Evolutionary conservation across 352 stramenopile genomes (phyloP).

Genomic region (Thraustochytrium sp.): DNA sequence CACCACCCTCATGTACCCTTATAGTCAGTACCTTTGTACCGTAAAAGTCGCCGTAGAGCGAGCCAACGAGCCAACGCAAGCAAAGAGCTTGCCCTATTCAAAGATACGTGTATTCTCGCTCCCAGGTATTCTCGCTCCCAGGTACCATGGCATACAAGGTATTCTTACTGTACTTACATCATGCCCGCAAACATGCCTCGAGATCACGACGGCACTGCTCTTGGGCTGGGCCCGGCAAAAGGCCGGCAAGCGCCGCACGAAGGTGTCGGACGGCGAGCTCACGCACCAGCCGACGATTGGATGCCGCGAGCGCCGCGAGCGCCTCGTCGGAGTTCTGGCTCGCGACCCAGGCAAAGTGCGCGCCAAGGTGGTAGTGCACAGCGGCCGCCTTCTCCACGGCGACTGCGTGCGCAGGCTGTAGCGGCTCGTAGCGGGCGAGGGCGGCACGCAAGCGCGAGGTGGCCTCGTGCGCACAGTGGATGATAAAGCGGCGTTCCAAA

Average conservation of each 20-base stretch:
- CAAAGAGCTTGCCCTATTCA: no score
- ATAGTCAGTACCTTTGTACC: no score
- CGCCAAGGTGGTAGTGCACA: constrained; percentile 14
- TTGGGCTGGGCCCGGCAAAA: neutral
- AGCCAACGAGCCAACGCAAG: no score
- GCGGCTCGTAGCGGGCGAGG: neutral
- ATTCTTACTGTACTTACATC: no score
- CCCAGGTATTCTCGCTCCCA: no score
- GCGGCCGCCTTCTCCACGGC: neutral
- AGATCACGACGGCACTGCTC: neutral
- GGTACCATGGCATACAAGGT: no score
- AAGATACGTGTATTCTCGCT: no score
- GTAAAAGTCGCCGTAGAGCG: no score
- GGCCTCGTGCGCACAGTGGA: neutral
- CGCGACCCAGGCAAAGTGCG: constrained; percentile 18
- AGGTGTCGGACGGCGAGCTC: neutral
- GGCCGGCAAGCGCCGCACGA: neutral
- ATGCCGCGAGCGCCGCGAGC: neutral
- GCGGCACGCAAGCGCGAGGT: neutral
- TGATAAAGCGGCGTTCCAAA: neutral
- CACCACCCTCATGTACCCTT: no score
- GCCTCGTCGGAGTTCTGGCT: constrained; percentile 49
- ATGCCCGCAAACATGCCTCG: no score
- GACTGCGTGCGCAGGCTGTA: neutral
- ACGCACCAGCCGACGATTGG: neutral